phyloP scores from a whole-genome alignment of 169 alveolate genomes.

The Eimeria mitis region DNA sequence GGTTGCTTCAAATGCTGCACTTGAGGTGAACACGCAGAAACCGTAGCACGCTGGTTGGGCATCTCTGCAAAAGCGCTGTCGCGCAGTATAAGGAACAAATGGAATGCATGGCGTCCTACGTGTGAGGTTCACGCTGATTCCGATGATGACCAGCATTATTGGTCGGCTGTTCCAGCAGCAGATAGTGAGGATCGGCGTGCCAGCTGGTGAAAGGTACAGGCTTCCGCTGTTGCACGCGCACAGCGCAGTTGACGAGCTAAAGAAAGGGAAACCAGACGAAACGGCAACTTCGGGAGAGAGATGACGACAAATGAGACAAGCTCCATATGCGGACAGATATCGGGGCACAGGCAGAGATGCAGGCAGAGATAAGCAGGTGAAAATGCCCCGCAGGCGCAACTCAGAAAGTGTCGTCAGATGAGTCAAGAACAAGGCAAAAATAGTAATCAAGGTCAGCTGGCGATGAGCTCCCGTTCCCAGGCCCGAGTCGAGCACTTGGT shows the following conservation, averaged over 20 bases:
- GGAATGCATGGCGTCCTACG: no score
- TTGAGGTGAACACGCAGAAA: not conserved
- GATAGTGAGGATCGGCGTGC: not conserved
- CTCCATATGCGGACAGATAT: no score
- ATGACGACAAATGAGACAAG: not conserved
- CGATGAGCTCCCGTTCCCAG: constrained; percentile 83
- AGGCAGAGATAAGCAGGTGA: no score
- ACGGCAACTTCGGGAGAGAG: not conserved
- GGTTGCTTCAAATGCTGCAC: not conserved
- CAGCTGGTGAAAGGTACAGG: not conserved
- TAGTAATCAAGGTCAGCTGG: not conserved
- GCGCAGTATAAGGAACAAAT: no score
- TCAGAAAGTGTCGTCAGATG: no score
- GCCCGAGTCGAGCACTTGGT: constrained; percentile 85
- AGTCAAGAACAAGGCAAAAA: no score
- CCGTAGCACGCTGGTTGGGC: not conserved
- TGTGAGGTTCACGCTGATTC: not conserved
- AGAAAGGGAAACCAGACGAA: not conserved
- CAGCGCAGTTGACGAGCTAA: not conserved
- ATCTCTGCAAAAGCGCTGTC: not conserved
- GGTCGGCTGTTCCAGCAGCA: not conserved
- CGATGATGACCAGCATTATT: not conserved
- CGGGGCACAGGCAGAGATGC: no score
- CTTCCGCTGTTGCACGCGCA: not conserved
- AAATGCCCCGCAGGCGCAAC: no score